Percentiles rank a stretch among this genome's conserved stretches.
These are phyloP conservation scores for Asterella californica DNA, from an alignment of 225 moss, liverwort and hornwort genomes.

Conservation along the genomic window DNA sequence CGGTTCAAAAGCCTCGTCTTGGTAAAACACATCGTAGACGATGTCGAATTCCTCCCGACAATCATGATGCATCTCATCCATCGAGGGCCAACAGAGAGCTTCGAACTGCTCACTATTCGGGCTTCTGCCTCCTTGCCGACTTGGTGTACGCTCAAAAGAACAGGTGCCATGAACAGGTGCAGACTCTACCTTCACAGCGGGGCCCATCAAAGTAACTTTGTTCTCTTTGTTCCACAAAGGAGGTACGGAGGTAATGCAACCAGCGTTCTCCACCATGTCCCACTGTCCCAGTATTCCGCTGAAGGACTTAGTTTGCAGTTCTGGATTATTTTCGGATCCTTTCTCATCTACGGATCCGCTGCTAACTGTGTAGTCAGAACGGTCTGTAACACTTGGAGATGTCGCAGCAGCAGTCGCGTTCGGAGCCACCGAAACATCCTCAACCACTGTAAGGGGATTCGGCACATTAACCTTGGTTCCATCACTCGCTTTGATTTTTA, in stretches of 20 bases:
- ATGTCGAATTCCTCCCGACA: slow-evolving; percentile 36
- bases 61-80: slow-evolving; percentile 17
- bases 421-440: slow-evolving; percentile 11
- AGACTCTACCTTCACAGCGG: neutral
- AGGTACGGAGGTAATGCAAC: slow-evolving; percentile 2
- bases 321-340: slow-evolving; percentile 15
- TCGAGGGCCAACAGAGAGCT: slow-evolving; percentile 6
- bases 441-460: slow-evolving; percentile 13
- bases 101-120: slow-evolving; percentile 1
- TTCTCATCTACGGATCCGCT: slow-evolving; percentile 33
- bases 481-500: slow-evolving; percentile 36
- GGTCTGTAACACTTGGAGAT: slow-evolving; percentile 35
- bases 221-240: neutral
- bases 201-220: neutral
- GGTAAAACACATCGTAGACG: slow-evolving; percentile 51
- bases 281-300: slow-evolving; percentile 36
- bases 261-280: slow-evolving; percentile 34
- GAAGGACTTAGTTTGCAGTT: slow-evolving; percentile 19
- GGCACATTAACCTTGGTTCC: slow-evolving; percentile 28
- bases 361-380: slow-evolving; percentile 42
- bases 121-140: slow-evolving; percentile 1
- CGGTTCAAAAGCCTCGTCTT: slow-evolving; percentile 41
- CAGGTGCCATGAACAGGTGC: neutral
- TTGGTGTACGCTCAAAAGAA: neutral
- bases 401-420: slow-evolving; percentile 7